Evolutionary conservation across 208 protist species (phyloP).

Genomic region (Trichomonas tenax): DNA sequence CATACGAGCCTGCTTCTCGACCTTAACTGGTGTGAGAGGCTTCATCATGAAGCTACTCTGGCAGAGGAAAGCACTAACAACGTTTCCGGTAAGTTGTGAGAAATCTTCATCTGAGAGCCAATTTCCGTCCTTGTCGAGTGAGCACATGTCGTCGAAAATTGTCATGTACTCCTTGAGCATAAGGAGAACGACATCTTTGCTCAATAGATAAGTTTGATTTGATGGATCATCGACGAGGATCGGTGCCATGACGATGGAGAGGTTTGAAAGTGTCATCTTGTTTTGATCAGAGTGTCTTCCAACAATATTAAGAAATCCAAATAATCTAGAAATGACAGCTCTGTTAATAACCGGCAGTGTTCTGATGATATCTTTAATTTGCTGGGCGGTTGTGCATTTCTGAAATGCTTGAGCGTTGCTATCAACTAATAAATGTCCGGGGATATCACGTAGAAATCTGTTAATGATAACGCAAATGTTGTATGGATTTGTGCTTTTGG

Average conservation of each 20-base stretch:
- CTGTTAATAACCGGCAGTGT: background rate
- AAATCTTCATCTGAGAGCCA: background rate
- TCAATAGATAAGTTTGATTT: background rate
- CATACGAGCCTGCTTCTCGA: background rate
- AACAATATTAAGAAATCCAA: background rate
- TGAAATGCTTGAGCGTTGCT: background rate
- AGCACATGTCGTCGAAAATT: background rate
- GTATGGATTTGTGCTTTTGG: background rate
- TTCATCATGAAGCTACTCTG: background rate
- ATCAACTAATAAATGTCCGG: background rate
- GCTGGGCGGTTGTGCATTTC: background rate
- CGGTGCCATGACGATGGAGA: background rate
- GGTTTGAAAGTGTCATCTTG: background rate
- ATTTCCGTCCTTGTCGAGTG: background rate
- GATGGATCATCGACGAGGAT: background rate
- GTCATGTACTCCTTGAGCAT: background rate
- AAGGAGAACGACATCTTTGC: background rate
- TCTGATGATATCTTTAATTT: background rate
- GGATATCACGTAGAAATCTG: background rate
- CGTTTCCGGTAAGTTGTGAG: background rate
- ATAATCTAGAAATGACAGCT: background rate
- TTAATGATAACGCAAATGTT: background rate
- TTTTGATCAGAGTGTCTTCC: background rate
- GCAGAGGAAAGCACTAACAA: background rate
- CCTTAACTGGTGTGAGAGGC: background rate